Evolutionary conservation across 495 filamentous ascomycete species (phyloP).

Genomic region (Rusavskia elegans): DNA sequence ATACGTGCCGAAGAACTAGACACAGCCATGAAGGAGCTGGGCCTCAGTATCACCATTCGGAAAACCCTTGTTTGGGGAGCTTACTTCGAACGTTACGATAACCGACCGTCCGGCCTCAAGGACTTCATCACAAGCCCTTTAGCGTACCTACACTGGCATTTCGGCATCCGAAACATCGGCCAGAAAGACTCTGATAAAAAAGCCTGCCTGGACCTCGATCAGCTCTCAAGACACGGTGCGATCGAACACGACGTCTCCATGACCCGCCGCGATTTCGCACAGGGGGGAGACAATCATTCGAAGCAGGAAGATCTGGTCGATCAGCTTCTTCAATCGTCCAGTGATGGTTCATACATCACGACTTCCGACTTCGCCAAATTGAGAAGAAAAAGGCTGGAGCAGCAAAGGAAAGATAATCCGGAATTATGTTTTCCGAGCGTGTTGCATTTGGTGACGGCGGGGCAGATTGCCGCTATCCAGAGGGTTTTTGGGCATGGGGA

Average conservation of each 20-base stretch:
- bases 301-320: slow-evolving; percentile 11
- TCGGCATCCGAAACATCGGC: slow-evolving; percentile 10
- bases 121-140: slow-evolving; percentile 11
- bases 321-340: slow-evolving; percentile 6
- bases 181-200: slow-evolving; percentile 11
- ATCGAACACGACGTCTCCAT: slow-evolving; percentile 24
- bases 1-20: not conserved
- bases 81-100: slow-evolving; percentile 1
- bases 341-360: slow-evolving; percentile 9
- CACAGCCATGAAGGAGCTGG: slow-evolving; percentile 1
- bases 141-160: slow-evolving; percentile 9
- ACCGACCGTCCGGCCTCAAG: not conserved
- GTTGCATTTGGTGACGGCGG: slow-evolving; percentile 3
- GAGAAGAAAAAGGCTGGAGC: slow-evolving; percentile 5
- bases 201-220: slow-evolving; percentile 16
- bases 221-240: slow-evolving; percentile 13
- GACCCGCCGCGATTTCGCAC: slow-evolving; percentile 14
- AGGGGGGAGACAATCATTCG: slow-evolving; percentile 11
- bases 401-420: slow-evolving; percentile 11
- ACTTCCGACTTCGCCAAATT: slow-evolving; percentile 9
- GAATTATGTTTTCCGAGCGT: slow-evolving; percentile 2
- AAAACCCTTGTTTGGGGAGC: not conserved
- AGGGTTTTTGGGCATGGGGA: slow-evolving; percentile 2
- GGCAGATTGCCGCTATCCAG: slow-evolving; percentile 2
- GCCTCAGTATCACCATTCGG: slow-evolving; percentile 2